phyloP scores from a whole-genome alignment of 768 basidiomycete genomes.

The Coprinopsis cinerea region DNA sequence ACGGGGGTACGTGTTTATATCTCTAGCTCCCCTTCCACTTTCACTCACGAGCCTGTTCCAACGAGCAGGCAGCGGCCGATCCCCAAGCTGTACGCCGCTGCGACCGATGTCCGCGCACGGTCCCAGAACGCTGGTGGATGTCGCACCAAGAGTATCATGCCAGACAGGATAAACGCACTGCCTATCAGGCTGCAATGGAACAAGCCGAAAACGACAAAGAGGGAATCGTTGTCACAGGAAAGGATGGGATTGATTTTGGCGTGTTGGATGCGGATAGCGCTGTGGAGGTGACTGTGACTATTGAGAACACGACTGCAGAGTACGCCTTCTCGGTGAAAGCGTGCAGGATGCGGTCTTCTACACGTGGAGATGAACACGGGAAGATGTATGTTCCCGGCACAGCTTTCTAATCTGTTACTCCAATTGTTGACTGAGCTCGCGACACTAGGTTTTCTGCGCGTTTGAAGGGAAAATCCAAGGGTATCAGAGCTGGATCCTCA shows the following conservation, averaged over 20 bases:
- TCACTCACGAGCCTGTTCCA: neutral
- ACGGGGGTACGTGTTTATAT: neutral
- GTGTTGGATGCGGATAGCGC: slow-evolving; percentile 30
- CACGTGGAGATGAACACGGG: slow-evolving; percentile 18
- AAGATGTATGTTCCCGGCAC: slow-evolving; percentile 18
- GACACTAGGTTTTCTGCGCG: slow-evolving; percentile 26
- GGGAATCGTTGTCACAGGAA: slow-evolving; percentile 34
- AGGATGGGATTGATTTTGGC: slow-evolving; percentile 40
- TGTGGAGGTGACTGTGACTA: slow-evolving; percentile 22
- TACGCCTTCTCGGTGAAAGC: slow-evolving; percentile 18
- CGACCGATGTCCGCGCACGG: slow-evolving; percentile 19
- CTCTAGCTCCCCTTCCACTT: neutral
- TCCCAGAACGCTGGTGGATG: slow-evolving; percentile 18
- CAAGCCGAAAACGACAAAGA: slow-evolving; percentile 43
- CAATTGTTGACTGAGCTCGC: neutral
- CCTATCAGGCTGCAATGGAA: slow-evolving; percentile 28
- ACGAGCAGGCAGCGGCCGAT: neutral
- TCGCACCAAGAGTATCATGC: slow-evolving; percentile 27
- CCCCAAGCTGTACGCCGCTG: slow-evolving; percentile 12
- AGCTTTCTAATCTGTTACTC: neutral
- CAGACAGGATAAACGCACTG: slow-evolving; percentile 22
- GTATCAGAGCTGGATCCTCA: slow-evolving; percentile 19
- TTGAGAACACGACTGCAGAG: slow-evolving; percentile 18
- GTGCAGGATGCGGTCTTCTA: slow-evolving; percentile 20
- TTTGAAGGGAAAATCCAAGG: slow-evolving; percentile 25